Evolutionary conservation across 192 early-diverging fungal genomes (phyloP).

Genomic region (Gryganskiella cystojenkinii): DNA sequence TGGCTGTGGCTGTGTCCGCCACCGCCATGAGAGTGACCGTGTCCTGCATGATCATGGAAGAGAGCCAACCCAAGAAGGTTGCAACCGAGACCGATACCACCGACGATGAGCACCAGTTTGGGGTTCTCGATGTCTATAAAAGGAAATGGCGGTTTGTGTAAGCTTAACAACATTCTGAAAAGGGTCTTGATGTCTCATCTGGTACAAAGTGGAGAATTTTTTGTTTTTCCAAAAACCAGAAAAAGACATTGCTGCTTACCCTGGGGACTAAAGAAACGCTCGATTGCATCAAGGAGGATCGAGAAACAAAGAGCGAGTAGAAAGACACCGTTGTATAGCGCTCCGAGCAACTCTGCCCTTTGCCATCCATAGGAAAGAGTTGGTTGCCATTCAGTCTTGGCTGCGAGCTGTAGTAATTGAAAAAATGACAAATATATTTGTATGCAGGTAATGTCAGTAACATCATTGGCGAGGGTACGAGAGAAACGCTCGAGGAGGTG

Average conservation of each 20-base stretch:
- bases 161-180: background rate
- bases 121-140: conserved; percentile 77
- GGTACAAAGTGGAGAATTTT: background rate
- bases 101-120: conserved; percentile 80
- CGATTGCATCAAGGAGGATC: conserved; percentile 86
- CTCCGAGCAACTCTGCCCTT: conserved; percentile 92
- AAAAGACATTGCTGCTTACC: conserved; percentile 35
- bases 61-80: conserved; percentile 86
- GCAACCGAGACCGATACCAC: conserved; percentile 76
- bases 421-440: background rate
- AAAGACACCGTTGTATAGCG: conserved; percentile 92
- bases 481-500: background rate
- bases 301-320: conserved; percentile 92
- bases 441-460: background rate
- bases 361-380: conserved; percentile 91
- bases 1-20: conserved; percentile 67
- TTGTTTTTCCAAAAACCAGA: no score
- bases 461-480: background rate
- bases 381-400: conserved; percentile 64
- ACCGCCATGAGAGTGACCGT: conserved; percentile 34
- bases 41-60: conserved; percentile 73
- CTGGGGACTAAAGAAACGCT: conserved; percentile 80
- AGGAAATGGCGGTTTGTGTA: conserved; percentile 50
- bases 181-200: conserved; percentile 66
- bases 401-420: conserved; percentile 61